Evolutionary conservation across 768 basidiomycete genomes (phyloP).

Genomic region (Hemileccinum impolitum): DNA sequence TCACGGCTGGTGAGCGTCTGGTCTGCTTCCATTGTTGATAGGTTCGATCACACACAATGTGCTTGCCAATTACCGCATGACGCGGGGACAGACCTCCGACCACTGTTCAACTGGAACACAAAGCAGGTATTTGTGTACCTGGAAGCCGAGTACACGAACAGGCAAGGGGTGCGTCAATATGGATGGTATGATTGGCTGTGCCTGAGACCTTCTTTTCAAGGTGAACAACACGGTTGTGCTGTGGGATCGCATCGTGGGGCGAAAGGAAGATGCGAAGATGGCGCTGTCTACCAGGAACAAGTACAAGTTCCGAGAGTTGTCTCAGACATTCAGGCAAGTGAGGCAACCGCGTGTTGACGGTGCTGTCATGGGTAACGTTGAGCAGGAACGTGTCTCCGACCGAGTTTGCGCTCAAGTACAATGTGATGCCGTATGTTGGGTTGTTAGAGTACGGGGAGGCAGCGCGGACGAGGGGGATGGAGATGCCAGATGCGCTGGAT

Average conservation of each 20-base stretch:
- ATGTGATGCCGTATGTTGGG: slow-evolving; percentile 89
- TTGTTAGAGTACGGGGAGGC: slow-evolving; percentile 76
- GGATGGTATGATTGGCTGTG: background rate
- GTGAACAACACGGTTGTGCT: slow-evolving; percentile 76
- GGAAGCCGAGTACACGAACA: slow-evolving; percentile 76
- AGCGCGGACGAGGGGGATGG: slow-evolving; percentile 41
- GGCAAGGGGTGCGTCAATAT: slow-evolving; percentile 57
- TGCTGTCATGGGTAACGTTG: slow-evolving; percentile 1
- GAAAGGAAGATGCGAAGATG: slow-evolving; percentile 70
- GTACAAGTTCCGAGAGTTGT: slow-evolving; percentile 77
- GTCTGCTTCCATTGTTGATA: slow-evolving; percentile 26
- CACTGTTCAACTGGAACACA: slow-evolving; percentile 95
- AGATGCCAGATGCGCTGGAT: slow-evolving; percentile 32
- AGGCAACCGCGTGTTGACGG: slow-evolving; percentile 18
- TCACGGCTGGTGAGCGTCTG: slow-evolving; percentile 62
- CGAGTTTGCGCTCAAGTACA: slow-evolving; percentile 77
- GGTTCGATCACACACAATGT: slow-evolving; percentile 24
- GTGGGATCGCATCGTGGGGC: slow-evolving; percentile 90
- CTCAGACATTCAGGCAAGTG: slow-evolving; percentile 70
- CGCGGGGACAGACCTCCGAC: slow-evolving; percentile 57
- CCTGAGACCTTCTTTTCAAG: slow-evolving; percentile 34
- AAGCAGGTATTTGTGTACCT: slow-evolving; percentile 90
- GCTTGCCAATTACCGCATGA: slow-evolving; percentile 15
- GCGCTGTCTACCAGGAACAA: slow-evolving; percentile 59
- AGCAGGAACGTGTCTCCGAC: slow-evolving; percentile 63